phyloP scores from a whole-genome alignment of 2,329 filamentous ascomycete species.

The Scolecobasidium constrictum region DNA sequence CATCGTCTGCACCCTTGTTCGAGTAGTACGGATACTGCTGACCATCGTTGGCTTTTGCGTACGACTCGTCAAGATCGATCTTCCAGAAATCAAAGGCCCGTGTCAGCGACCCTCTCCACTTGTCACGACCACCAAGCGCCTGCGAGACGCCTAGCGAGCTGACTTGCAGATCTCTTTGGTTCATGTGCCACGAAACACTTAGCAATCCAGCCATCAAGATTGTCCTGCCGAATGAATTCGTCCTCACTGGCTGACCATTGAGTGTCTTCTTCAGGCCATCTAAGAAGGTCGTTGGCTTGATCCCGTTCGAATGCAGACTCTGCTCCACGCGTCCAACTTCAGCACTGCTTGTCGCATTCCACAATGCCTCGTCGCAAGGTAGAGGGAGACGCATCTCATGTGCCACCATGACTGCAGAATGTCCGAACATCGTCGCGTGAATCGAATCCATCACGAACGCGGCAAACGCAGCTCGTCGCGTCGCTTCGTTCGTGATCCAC shows the following conservation, averaged over 20 bases:
- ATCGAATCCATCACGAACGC: conserved; percentile 94
- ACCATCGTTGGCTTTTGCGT: conserved; percentile 44
- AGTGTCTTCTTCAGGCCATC: conserved; percentile 85
- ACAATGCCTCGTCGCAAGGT: conserved; percentile 85
- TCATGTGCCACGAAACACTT: conserved; percentile 96
- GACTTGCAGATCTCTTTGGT: conserved; percentile 87
- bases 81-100: conserved; percentile 92
- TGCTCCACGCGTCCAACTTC: conserved; percentile 80
- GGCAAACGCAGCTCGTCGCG: conserved; percentile 77
- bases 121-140: conserved; percentile 75
- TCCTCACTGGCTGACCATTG: conserved; percentile 73
- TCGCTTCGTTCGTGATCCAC: conserved; percentile 93
- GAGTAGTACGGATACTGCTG: conserved; percentile 20
- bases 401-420: conserved; percentile 92
- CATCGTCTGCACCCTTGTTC: conserved; percentile 36
- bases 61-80: conserved; percentile 73
- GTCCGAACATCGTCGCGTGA: conserved; percentile 95
- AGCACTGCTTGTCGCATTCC: conserved; percentile 78
- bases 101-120: conserved; percentile 79
- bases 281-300: conserved; percentile 77
- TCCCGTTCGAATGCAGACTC: conserved; percentile 66
- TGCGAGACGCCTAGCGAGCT: conserved; percentile 72
- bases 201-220: conserved; percentile 90
- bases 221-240: conserved; percentile 85
- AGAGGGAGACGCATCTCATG: conserved; percentile 88